Conservation (phyloP, 176 grass and related monocot species). For the Rhipidocladum racemiflorum region DNA sequence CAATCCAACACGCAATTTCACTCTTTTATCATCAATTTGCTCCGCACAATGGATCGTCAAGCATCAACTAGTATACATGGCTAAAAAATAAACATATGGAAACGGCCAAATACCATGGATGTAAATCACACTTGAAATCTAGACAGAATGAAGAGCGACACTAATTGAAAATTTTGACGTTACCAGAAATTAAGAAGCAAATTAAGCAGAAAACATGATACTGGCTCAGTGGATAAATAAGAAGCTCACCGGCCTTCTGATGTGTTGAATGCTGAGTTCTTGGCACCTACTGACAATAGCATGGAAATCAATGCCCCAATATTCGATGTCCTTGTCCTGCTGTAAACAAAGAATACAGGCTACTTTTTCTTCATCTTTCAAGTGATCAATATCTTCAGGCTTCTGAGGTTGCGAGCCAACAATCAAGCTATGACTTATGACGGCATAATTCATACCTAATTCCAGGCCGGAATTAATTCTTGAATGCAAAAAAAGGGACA, state of each 20-base stretch:
- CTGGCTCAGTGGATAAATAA: background rate
- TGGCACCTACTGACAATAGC: conserved; percentile 66
- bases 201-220: background rate
- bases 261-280: conserved; percentile 64
- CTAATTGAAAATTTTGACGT: background rate
- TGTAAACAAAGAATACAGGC: conserved; percentile 81
- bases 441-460: conserved; percentile 84
- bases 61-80: background rate
- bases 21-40: background rate
- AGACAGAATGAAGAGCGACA: background rate
- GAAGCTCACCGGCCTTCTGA: conserved; percentile 70
- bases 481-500: background rate
- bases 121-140: background rate
- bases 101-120: background rate
- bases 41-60: background rate
- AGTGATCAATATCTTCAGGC: conserved; percentile 74
- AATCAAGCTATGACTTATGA: conserved; percentile 81
- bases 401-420: conserved; percentile 93
- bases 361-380: conserved; percentile 74
- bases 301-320: conserved; percentile 82
- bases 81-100: background rate
- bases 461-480: conserved; percentile 2
- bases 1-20: background rate
- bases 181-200: background rate
- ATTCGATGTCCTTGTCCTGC: conserved; percentile 87